Evolutionary conservation across 495 filamentous ascomycete species (phyloP), one percentile per base, ranked within the genome.

Genomic region (Annulohypoxylon moriforme): DNA sequence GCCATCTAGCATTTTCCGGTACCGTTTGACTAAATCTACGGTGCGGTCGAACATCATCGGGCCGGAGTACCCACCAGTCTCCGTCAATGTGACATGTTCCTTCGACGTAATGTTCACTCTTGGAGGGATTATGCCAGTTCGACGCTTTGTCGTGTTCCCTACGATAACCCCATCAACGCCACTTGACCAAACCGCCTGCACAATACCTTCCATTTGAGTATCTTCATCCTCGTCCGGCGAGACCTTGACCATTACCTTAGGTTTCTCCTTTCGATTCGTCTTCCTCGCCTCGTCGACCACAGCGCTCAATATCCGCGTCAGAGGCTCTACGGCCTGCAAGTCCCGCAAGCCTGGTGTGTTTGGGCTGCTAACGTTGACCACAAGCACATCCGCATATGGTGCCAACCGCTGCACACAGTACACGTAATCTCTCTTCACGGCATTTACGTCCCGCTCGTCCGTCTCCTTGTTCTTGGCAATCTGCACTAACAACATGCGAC

Each of bases 381-480:
- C 94, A 4, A 99, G 81, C 33, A 99, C 93, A 75, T 99, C 96
- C 2, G 96, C 94, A 74, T 97, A 99, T 42, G 83, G 87, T 2
- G 89, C 96, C 7, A 99, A 82, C 36, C 88, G 86, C 60, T 93
- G 81, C 0, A 97, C 93, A 73, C 95, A 97, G 74, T 89, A 90
- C 18, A 94, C 90, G 74, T 98, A 97, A 82, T 98, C 96, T 27
- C 81, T 79, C 73, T 87, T 90, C 47, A 98, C 92, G 22, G 94
- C 94, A 27, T 92, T 86, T 42, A 97, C 89, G 77, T 99, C 93
- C 13, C 84, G 83, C 69, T 96, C 94, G 8, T 93, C 87, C 1
- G 96, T 99, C 44, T 82, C 76, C 82, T 96, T 97, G 81, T 97
- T 98, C 88, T 99, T 98, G n/a, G 95, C 93, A 25, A 99, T 89